Evolutionary conservation across 73 alveolate genomes (phyloP).

Genomic region (Paramecium primaurelia): DNA sequence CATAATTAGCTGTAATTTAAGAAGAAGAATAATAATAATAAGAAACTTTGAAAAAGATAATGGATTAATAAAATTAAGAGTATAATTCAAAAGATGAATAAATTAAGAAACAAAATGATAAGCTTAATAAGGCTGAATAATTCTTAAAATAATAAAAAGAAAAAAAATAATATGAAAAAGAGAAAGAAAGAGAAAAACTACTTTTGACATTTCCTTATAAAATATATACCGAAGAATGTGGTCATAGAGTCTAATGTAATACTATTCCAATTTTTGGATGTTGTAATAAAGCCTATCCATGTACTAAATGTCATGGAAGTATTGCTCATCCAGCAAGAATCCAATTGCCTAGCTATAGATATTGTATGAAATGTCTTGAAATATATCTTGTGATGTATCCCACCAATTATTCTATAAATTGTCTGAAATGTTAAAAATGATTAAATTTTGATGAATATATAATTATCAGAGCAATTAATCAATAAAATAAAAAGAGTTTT

Average conservation of each 20-base stretch:
- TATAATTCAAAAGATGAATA: neutral
- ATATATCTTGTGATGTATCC: conserved; percentile 33
- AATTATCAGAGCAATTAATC: neutral
- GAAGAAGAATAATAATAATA: neutral
- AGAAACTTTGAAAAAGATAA: neutral
- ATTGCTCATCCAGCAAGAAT: conserved; percentile 2
- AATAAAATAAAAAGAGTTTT: neutral
- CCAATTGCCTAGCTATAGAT: conserved; percentile 45
- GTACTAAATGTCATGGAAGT: conserved; percentile 43
- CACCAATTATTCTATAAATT: neutral
- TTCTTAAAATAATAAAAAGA: neutral
- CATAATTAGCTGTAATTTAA: neutral
- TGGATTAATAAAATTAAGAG: neutral
- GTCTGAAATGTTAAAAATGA: neutral
- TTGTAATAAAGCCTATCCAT: conserved; percentile 53
- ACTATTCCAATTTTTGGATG: conserved; percentile 55
- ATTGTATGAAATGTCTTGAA: conserved; percentile 50
- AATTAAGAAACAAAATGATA: neutral
- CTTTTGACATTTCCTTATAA: conserved; percentile 17
- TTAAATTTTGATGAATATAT: neutral
- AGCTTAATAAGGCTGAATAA: neutral
- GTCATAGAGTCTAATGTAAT: conserved; percentile 35
- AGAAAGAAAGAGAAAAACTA: neutral
- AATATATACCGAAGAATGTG: conserved; percentile 30
- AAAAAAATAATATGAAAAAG: neutral